phyloP scores from a whole-genome alignment of 495 filamentous ascomycete species.

The Talaromyces proteolyticus region DNA sequence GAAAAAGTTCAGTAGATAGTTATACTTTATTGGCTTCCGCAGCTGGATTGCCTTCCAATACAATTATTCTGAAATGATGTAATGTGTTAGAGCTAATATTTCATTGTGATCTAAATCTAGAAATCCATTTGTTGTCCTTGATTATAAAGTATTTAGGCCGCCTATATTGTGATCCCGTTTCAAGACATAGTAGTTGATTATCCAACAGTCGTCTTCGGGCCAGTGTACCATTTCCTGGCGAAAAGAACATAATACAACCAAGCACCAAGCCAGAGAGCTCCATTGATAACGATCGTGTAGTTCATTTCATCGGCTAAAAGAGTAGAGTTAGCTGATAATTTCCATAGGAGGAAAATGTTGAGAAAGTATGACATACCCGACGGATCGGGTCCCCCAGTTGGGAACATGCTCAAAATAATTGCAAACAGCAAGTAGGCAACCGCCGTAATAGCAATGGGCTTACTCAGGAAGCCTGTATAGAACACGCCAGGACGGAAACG shows the following conservation, averaged over 20 bases:
- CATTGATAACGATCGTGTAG: slow-evolving; percentile 61
- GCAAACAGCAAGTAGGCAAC: slow-evolving; percentile 52
- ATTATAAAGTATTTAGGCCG: no score
- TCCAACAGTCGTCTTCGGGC: slow-evolving; percentile 59
- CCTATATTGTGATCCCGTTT: no score
- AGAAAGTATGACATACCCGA: slow-evolving; percentile 24
- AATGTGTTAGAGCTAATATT: no score
- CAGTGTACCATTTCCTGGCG: slow-evolving; percentile 67
- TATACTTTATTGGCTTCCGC: no score
- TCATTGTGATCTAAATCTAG: no score
- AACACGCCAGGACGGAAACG: slow-evolving; percentile 60
- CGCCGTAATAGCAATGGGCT: slow-evolving; percentile 47
- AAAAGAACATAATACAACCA: slow-evolving; percentile 60
- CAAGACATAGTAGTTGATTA: no score
- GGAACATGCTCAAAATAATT: slow-evolving; percentile 54
- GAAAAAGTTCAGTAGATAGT: no score
- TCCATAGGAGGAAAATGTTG: neutral
- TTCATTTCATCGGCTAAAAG: slow-evolving; percentile 51
- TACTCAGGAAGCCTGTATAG: slow-evolving; percentile 50
- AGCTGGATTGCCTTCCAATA: no score
- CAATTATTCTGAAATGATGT: no score
- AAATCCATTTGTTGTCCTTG: no score
- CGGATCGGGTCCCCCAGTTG: slow-evolving; percentile 49
- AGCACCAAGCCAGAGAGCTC: slow-evolving; percentile 54
- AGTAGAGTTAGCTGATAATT: slow-evolving; percentile 4